Base-by-base conservation (phyloP, 1,139 yeast species). In the Pneumocystis sp. region DNA sequence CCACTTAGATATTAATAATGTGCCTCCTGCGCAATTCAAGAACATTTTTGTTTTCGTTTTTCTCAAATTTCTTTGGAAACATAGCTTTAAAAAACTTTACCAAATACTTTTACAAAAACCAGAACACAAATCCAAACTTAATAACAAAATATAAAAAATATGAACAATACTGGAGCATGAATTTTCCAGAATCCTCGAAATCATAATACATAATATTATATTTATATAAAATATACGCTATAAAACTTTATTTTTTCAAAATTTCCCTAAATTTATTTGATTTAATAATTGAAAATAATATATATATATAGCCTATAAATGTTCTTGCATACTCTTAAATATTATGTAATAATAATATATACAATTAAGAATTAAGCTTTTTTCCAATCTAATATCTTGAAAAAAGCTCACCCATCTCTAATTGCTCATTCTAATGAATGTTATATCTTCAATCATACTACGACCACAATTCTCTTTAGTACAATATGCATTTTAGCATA, bases 1-100 rank as follows among this genome's bases (percentile, higher is more conserved):
- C 42, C 74, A 76, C 45, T 69, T 78, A 61, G 70, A 72, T 59
- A 67, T 72, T 40, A 75, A 75, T 31, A 81, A 78, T 34, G 76
- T 77, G 59, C 69, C 70, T 21, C 74, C 72, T 31, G 83, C 84
- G 10, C n/a, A 31, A 50, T 19, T 34, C 5, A 59, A 5, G 35
- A 31, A 34, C 12, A 57, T 19, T 44, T 29, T 50, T 25, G 17
- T 25, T 25, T 50, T 50, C 21, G 34, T 50, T 25, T 25, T 50
- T 50, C 31, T 50, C 25, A 50, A 12, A 50, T 50, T 50, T 25
- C 34, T 50, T 25, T 50, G 57, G 57, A 50, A 50, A 10, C 57
- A 50, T 50, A 50, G 57, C 4, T 25, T 50, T 50, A 50, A 50
- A 50, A 50, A 12, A 50, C 34, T 50, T 50, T 44, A 44, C n/a